Percentiles rank a stretch among this genome's conserved stretches.
Evolutionary conservation across 192 early-diverging fungal genomes (phyloP).

Genomic region (Backusella tuberculispora): DNA sequence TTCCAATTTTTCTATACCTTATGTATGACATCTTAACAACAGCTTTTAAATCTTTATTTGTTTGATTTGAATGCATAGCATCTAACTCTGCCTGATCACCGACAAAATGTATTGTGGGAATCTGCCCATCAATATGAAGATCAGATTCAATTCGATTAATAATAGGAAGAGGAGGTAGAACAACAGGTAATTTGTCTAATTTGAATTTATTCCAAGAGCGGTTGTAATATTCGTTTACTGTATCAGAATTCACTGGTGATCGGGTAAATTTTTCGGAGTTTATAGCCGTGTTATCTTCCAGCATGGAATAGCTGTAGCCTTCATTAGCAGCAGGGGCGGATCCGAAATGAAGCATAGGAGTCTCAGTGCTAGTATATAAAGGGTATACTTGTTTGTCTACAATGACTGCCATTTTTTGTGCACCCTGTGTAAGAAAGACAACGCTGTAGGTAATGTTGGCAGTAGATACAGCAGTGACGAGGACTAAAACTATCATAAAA

Average conservation of each 20-base stretch:
- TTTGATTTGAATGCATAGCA: not conserved
- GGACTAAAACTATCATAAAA: not conserved
- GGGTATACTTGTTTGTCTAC: not conserved
- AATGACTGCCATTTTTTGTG: not conserved
- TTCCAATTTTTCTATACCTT: not conserved
- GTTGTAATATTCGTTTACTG: not conserved
- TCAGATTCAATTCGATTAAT: not conserved
- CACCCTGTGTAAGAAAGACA: not conserved
- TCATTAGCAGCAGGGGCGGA: not conserved
- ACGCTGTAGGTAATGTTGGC: not conserved
- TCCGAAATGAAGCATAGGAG: not conserved
- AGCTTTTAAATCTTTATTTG: not conserved
- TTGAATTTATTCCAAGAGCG: constrained; percentile 9
- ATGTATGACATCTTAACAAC: not conserved
- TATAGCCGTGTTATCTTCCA: not conserved
- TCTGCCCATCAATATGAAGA: constrained; percentile 8
- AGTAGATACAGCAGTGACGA: not conserved
- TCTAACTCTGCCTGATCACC: not conserved
- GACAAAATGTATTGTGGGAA: not conserved
- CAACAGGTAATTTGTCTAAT: not conserved
- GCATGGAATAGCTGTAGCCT: not conserved
- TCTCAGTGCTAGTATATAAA: not conserved
- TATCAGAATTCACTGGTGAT: not conserved
- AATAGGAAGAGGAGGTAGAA: not conserved
- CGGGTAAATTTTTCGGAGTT: not conserved